Percentiles rank a stretch among this genome's conserved stretches.
Evolutionary conservation across 345 rosid genomes (phyloP).

Genomic region (Eucalyptus shirleyi): DNA sequence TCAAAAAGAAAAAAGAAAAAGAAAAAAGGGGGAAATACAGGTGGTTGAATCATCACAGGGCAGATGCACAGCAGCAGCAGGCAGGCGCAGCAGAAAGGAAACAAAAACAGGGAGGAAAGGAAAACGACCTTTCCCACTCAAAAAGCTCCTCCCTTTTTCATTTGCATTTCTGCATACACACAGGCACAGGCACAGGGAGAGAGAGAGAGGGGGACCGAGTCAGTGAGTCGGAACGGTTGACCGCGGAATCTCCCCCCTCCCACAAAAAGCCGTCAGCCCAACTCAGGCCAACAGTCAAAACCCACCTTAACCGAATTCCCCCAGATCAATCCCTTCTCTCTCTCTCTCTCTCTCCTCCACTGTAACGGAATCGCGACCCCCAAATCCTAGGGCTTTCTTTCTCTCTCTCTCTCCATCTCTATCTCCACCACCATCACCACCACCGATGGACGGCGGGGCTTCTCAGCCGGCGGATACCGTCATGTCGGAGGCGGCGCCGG

Average conservation of each 20-base stretch:
- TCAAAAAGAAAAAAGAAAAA: too few species aligned
- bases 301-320: not conserved
- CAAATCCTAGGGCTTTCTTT: not conserved
- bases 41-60: not conserved
- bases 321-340: not conserved
- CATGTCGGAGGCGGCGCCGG: conserved; percentile 54
- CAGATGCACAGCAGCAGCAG: not conserved
- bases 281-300: not conserved
- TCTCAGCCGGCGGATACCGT: conserved; percentile 55
- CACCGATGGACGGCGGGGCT: conserved; percentile 26
- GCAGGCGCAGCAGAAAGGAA: not conserved
- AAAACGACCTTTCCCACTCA: not conserved
- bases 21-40: fast-evolving
- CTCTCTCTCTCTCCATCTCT: not conserved
- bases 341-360: not conserved
- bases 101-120: not conserved
- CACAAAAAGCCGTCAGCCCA: not conserved
- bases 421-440: not conserved
- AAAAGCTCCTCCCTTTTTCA: not conserved
- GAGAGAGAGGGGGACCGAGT: not conserved
- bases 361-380: not conserved
- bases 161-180: not conserved
- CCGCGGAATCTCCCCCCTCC: not conserved
- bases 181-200: too few species aligned
- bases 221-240: not conserved